A percentile compares a stretch with the other conserved stretches of the same genome.
These are phyloP conservation scores for Silene uniflora DNA, from an alignment of 148 eudicot genomes.

Conservation along the genomic window DNA sequence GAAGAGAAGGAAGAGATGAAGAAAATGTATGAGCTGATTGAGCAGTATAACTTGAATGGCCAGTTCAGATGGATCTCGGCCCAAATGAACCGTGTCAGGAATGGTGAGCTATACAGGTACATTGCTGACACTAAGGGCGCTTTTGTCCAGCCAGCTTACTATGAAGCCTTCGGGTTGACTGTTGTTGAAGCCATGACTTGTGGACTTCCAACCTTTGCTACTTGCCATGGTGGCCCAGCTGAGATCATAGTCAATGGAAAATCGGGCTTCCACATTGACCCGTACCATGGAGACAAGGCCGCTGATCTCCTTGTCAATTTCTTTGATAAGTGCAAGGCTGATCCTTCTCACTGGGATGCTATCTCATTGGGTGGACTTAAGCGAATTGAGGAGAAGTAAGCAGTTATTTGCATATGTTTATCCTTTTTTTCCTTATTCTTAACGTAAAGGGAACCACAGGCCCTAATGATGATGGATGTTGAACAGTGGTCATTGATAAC, in stretches of 20 bases:
- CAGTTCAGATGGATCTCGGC: slow-evolving; percentile 98
- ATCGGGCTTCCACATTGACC: slow-evolving; percentile 94
- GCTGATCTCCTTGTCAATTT: slow-evolving; percentile 74
- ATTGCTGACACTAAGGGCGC: slow-evolving; percentile 85
- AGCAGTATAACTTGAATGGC: slow-evolving; percentile 68
- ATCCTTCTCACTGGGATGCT: slow-evolving; percentile 77
- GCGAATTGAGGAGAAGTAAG: slow-evolving; percentile 89
- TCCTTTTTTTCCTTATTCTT: too few species aligned
- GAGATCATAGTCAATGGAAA: slow-evolving; percentile 93
- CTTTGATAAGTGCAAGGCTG: slow-evolving; percentile 62
- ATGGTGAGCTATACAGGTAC: slow-evolving; percentile 91
- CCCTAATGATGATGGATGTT: too few species aligned
- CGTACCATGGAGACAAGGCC: slow-evolving; percentile 90
- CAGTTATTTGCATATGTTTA: neutral
- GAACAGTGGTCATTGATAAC: neutral
- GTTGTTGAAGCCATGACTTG: slow-evolving; percentile 99
- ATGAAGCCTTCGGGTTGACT: slow-evolving; percentile 94
- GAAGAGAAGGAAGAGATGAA: slow-evolving; percentile 97
- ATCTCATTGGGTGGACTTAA: slow-evolving; percentile 79
- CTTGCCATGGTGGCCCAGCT: slow-evolving; percentile 93
- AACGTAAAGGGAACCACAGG: too few species aligned
- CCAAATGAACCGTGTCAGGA: slow-evolving; percentile 92
- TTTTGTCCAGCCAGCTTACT: slow-evolving; percentile 88
- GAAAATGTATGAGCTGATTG: slow-evolving; percentile 84
- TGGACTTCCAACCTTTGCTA: slow-evolving; percentile 93